These are phyloP conservation scores for Cytospora mali DNA, from an alignment of 2,329 filamentous ascomycete species.

Conservation along the genomic window DNA sequence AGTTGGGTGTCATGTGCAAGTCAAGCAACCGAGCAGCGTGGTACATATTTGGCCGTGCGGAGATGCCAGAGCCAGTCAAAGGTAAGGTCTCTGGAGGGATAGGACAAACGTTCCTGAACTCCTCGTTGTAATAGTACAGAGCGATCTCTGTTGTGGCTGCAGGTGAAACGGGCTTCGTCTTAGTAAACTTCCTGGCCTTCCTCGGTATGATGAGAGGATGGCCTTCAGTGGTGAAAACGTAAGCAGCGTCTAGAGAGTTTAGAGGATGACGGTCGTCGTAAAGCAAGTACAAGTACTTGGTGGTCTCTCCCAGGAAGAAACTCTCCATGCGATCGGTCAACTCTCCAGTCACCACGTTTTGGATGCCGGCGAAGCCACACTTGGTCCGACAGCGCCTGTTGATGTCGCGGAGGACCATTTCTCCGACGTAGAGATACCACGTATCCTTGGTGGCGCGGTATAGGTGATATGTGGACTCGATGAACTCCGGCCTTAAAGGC, in stretches of 20 bases:
- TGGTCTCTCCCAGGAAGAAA: constrained; percentile 95
- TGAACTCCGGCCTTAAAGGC: constrained; percentile 93
- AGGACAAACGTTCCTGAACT: constrained; percentile 67
- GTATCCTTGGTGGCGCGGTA: constrained; percentile 91
- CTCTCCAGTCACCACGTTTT: constrained; percentile 80
- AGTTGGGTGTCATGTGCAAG: constrained; percentile 73
- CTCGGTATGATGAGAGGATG: constrained; percentile 86
- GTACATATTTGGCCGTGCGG: constrained; percentile 79
- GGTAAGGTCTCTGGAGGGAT: constrained; percentile 59
- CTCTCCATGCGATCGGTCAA: constrained; percentile 96
- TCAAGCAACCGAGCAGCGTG: constrained; percentile 85
- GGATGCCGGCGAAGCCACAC: constrained; percentile 91
- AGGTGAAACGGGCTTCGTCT: constrained; percentile 28
- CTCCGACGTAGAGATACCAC: constrained; percentile 94
- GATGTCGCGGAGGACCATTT: constrained; percentile 92
- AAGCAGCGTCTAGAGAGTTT: constrained; percentile 82
- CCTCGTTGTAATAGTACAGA: constrained; percentile 44
- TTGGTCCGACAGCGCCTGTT: constrained; percentile 83
- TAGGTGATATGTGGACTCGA: constrained; percentile 96
- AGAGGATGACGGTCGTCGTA: constrained; percentile 86
- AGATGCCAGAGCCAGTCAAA: constrained; percentile 77
- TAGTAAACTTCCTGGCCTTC: constrained; percentile 36
- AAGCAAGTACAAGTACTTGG: constrained; percentile 92
- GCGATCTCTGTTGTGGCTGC: constrained; percentile 27
- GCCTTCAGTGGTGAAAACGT: constrained; percentile 94